Evolutionary conservation across 768 basidiomycete species (phyloP).

Genomic region (Boletus insuetus): DNA sequence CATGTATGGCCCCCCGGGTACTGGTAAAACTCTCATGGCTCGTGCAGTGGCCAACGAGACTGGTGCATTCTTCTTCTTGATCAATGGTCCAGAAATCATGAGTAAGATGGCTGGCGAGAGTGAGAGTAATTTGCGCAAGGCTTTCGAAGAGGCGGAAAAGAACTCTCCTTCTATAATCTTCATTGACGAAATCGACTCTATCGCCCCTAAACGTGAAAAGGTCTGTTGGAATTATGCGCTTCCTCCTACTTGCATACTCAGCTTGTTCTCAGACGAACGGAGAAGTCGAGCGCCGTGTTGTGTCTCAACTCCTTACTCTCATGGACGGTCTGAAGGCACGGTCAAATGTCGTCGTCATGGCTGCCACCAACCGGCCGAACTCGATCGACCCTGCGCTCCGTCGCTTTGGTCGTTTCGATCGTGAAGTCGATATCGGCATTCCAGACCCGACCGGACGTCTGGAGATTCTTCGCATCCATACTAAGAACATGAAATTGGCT

Average conservation of each 20-base stretch:
- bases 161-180: constrained; percentile 99
- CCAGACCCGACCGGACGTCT: constrained; percentile 99
- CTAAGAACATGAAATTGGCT: constrained; percentile 98
- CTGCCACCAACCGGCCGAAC: constrained; percentile 97
- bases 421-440: constrained; percentile 99
- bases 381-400: constrained; percentile 98
- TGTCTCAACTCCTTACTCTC: constrained; percentile 95
- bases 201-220: constrained; percentile 99
- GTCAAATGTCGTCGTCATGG: constrained; percentile 99
- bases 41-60: constrained; percentile 99
- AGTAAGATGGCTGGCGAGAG: constrained; percentile 99
- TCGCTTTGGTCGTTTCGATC: constrained; percentile 98
- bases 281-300: constrained; percentile 98
- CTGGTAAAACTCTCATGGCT: constrained; percentile 99
- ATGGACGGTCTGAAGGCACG: constrained; percentile 99
- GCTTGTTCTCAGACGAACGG: constrained; percentile 76
- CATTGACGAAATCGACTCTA: constrained; percentile 99
- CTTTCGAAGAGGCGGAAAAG: constrained; percentile 99
- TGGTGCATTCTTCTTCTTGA: constrained; percentile 99
- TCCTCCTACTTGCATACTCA: constrained; percentile 4
- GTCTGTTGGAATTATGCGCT: constrained; percentile 35
- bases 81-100: constrained; percentile 99
- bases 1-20: constrained; percentile 98
- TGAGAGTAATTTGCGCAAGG: constrained; percentile 96
- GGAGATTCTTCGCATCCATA: constrained; percentile 98